Base-by-base conservation (phyloP, 2,329 filamentous ascomycete species). In the Paracoccidioides brasiliensis region DNA sequence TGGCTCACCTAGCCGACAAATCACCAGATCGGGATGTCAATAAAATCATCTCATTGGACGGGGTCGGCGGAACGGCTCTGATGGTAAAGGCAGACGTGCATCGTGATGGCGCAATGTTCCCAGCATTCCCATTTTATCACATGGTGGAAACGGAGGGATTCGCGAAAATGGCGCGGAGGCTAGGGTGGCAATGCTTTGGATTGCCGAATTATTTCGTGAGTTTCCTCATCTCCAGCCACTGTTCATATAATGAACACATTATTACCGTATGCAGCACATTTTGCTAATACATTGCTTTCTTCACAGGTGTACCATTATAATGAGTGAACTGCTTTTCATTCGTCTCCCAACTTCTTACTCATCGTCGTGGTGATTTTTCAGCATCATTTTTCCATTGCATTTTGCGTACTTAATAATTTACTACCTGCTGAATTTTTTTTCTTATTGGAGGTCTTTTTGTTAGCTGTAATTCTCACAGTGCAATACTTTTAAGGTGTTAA, bases 71-170 rank as follows among this genome's bases (percentile, higher is more conserved):
- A 40, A 94, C 91, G 0, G 88, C 90, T 1, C 75, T 98, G 60
- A 75, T 98, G 65, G 93, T 98, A 58, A 96, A 95, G 75, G 93
- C 90, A 1, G 90, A 97, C 57, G 93, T 98, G 30, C 93, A 98
- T 69, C 83, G 93, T 32, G 93, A 98, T 66, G 93, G 93, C 22
- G 91, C 93, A 68, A 98, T 97, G 91, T 98, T 98, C 74, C 93
- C 93, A 15, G 82, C 93, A 0, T 98, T 98, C 68, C 74, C 91
- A 3, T 98, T 98, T 68, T 97, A 96, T 69, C 86, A 98, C 71
- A 78, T 98, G 58, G 94, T 98, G 58, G 93, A 98, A 76, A 97
- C 93, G 0, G 93, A 98, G 67, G 93, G 93, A 0, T 98, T 98
- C 66, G 90, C 93, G 15, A 95, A 91, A 74, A 98, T 98, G 93